Percentiles rank a stretch among this genome's conserved stretches.
Evolutionary conservation across 1,139 yeast genomes (phyloP).

Genomic region (Kodamaea arcana): DNA sequence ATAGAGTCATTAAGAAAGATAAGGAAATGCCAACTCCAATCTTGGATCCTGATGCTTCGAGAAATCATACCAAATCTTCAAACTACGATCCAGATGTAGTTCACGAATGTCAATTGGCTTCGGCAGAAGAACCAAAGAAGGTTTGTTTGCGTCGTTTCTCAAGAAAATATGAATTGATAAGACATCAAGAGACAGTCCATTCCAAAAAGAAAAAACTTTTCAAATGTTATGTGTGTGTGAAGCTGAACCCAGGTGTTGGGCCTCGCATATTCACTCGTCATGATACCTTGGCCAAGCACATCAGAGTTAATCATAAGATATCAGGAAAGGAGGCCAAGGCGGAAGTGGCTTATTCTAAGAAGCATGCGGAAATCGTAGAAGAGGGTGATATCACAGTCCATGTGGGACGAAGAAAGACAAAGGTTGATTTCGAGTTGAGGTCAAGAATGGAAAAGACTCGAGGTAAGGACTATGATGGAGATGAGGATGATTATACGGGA

Average conservation of each 20-base stretch:
- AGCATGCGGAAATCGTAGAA: slow-evolving; percentile 43
- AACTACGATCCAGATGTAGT: slow-evolving; percentile 49
- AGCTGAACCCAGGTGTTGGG: slow-evolving; percentile 47
- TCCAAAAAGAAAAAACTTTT: slow-evolving; percentile 82
- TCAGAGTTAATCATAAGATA: slow-evolving; percentile 80
- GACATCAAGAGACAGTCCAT: slow-evolving; percentile 96
- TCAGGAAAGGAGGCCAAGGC: slow-evolving; percentile 63
- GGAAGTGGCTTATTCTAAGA: slow-evolving; percentile 46
- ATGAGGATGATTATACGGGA: slow-evolving; percentile 7
- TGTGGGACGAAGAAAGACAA: slow-evolving; percentile 46
- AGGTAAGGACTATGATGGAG: slow-evolving; percentile 17
- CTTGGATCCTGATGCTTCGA: slow-evolving; percentile 11
- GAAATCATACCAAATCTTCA: slow-evolving; percentile 34
- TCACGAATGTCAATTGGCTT: slow-evolving; percentile 47
- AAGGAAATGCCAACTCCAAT: slow-evolving; percentile 8
- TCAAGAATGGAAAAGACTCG: slow-evolving; percentile 45
- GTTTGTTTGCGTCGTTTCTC: slow-evolving; percentile 82
- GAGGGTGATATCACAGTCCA: slow-evolving; percentile 46
- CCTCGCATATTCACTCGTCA: slow-evolving; percentile 84
- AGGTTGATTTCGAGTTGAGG: slow-evolving; percentile 45
- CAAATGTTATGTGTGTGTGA: slow-evolving; percentile 82
- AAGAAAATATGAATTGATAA: slow-evolving; percentile 86
- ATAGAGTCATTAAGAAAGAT: slow-evolving; percentile 6
- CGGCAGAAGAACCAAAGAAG: slow-evolving; percentile 47
- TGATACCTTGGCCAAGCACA: slow-evolving; percentile 92